Conservation (phyloP, 2,329 filamentous ascomycete species). For the Ophiobolus disseminans region DNA sequence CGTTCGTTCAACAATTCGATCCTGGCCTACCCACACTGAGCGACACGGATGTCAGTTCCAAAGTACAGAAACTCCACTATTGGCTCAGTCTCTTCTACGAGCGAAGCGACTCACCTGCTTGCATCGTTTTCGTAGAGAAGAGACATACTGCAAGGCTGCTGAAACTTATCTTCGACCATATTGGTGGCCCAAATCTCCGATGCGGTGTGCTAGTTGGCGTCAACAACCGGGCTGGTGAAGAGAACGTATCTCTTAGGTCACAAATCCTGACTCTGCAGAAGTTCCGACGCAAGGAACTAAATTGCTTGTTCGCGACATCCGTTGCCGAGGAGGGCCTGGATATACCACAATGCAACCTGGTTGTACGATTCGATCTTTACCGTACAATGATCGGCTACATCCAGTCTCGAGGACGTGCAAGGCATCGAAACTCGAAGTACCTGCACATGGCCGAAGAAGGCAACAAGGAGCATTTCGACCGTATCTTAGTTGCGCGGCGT, state of each 20-base stretch:
- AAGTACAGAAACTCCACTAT: constrained; percentile 69
- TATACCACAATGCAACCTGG: constrained; percentile 71
- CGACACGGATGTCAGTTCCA: constrained; percentile 68
- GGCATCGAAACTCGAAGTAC: constrained; percentile 78
- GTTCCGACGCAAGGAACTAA: constrained; percentile 65
- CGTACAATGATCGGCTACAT: constrained; percentile 92
- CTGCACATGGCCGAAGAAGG: constrained; percentile 80
- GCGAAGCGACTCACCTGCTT: constrained; percentile 65
- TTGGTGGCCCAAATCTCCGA: constrained; percentile 66
- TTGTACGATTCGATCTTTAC: constrained; percentile 83
- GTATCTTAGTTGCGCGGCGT: constrained; percentile 65
- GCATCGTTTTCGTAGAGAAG: constrained; percentile 87
- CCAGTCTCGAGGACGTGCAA: constrained; percentile 87
- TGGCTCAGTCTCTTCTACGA: constrained; percentile 71
- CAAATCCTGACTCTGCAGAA: constrained; percentile 77
- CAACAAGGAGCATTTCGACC: constrained; percentile 67
- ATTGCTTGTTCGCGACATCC: constrained; percentile 69
- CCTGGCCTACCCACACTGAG: constrained; percentile 53
- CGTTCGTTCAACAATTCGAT: constrained; percentile 61
- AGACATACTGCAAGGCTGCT: constrained; percentile 79
- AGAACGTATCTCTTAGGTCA: constrained; percentile 71
- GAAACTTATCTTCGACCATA: constrained; percentile 67
- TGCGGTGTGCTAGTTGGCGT: constrained; percentile 71
- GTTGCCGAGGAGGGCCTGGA: constrained; percentile 72
- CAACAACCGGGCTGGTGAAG: constrained; percentile 59